phyloP scores from a whole-genome alignment of 2,329 filamentous ascomycete genomes.

The Chrysoporthe austroafricana region DNA sequence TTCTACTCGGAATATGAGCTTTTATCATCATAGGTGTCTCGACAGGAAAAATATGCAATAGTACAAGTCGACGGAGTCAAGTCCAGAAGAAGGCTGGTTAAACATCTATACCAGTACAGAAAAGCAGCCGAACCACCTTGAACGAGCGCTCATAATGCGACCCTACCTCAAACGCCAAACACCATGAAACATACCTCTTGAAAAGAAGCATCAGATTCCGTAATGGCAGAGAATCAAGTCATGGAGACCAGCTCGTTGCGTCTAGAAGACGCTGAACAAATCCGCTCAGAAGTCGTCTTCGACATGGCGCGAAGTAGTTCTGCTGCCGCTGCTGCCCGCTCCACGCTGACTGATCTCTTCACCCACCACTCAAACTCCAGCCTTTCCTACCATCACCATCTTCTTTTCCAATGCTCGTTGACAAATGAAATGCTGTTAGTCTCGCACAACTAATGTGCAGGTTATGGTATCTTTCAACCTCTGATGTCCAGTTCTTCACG shows the following conservation, averaged over 20 bases:
- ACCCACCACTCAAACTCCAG: not conserved
- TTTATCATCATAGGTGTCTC: not conserved
- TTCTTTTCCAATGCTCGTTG: slow-evolving; percentile 17
- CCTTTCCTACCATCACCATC: not conserved
- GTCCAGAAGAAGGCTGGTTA: not conserved
- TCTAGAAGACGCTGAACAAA: not conserved
- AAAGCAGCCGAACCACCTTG: not conserved
- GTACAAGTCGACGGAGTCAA: not conserved
- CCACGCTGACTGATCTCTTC: not conserved
- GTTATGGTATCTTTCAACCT: slow-evolving; percentile 1
- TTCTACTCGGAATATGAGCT: not conserved
- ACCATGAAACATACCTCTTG: not conserved
- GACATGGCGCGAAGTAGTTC: not conserved
- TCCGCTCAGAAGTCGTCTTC: not conserved
- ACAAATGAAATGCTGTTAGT: slow-evolving; percentile 27
- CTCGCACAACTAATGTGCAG: slow-evolving; percentile 2
- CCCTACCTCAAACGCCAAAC: not conserved
- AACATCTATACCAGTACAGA: not conserved
- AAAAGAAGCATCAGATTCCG: not conserved
- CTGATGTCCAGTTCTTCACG: slow-evolving; percentile 2
- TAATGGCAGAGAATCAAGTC: not conserved
- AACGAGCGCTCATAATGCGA: not conserved
- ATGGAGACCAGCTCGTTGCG: not conserved
- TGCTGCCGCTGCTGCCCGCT: not conserved
- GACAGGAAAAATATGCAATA: not conserved